Base-by-base conservation (phyloP, 495 filamentous ascomycete species). In the Trichoderma asperelloides region DNA sequence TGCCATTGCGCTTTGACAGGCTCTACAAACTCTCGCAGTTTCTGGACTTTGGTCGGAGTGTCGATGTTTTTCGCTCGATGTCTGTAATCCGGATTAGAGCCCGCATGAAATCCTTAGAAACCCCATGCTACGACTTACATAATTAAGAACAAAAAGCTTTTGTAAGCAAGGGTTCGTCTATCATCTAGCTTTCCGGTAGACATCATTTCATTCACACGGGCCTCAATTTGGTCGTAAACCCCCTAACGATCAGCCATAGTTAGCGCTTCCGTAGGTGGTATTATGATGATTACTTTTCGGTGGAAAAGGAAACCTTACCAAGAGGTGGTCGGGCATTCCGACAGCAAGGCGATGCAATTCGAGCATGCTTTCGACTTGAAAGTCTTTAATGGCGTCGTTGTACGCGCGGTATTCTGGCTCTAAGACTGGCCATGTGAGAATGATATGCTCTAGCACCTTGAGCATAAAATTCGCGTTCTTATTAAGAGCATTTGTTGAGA, bases 121-220 rank as follows among this genome's bases (percentile, higher is more conserved):
- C 49, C 23, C 21, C 30, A 45, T 2, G 23, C 33, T 25, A 13
- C 15, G 39, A 66, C 77, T 74, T 83, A 90, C 90, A 94, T 88
- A 70, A 99, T 96, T 15, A 95, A 96, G 68, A 98, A 93, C 3
- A 99, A 80, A 75, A 96, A 86, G 71, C 88, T 86, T 80, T 89
- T 84, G 80, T 91, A 82, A 0, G 81, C 81, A 33, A 85, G 80
- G 57, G 85, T 81, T 23, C 85, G 85, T 69, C 90, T 89, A 70
- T 93, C 87, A 71, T 97, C 93, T 8, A 90, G 79, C 18, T 81
- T 86, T 63, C 89, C 88, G 3, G 86, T 84, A 57, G 87, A 74
- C 51, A 92, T 85, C 74, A 97, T 89, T 70, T 92, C 90, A 67
- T 87, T 87, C 66, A 98, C 88, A 73, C 92, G 93, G 7, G 82